These are phyloP conservation scores for Mycena belliarum DNA, from an alignment of 768 basidiomycete genomes.

Conservation along the genomic window DNA sequence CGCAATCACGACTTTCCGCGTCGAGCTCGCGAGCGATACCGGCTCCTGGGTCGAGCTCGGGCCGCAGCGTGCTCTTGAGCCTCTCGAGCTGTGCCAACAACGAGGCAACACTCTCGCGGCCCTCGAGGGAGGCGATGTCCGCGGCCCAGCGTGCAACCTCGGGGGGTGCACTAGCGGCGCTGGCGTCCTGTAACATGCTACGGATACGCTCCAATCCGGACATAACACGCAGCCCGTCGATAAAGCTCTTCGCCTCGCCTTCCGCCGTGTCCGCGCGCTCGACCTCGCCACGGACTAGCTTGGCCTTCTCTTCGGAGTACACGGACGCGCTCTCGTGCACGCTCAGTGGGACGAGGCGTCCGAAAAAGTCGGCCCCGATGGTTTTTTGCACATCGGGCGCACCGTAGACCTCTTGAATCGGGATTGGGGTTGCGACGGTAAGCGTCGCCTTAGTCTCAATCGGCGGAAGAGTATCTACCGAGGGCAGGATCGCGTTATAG, in stretches of 20 bases:
- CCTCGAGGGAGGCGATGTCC: constrained; percentile 71
- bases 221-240: constrained; percentile 83
- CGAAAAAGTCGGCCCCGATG: constrained; percentile 91
- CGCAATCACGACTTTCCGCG: constrained; percentile 83
- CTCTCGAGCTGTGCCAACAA: constrained; percentile 59
- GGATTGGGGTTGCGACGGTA: constrained; percentile 75
- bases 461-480: constrained; percentile 71
- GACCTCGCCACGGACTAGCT: constrained; percentile 84
- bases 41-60: constrained; percentile 52
- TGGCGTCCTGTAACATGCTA: constrained; percentile 67
- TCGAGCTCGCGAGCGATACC: constrained; percentile 69
- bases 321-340: constrained; percentile 96
- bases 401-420: constrained; percentile 93
- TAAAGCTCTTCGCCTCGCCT: constrained; percentile 70
- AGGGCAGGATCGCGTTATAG: constrained; percentile 88
- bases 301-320: constrained; percentile 99
- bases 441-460: constrained; percentile 71
- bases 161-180: constrained; percentile 65
- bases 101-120: constrained; percentile 64
- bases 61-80: constrained; percentile 57
- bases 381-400: constrained; percentile 91
- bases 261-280: constrained; percentile 87
- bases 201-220: constrained; percentile 67
- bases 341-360: constrained; percentile 83
- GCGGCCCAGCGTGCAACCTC: constrained; percentile 75